Conservation (phyloP, 371 early-diverging fungal species). For the Mortierella sp. region DNA sequence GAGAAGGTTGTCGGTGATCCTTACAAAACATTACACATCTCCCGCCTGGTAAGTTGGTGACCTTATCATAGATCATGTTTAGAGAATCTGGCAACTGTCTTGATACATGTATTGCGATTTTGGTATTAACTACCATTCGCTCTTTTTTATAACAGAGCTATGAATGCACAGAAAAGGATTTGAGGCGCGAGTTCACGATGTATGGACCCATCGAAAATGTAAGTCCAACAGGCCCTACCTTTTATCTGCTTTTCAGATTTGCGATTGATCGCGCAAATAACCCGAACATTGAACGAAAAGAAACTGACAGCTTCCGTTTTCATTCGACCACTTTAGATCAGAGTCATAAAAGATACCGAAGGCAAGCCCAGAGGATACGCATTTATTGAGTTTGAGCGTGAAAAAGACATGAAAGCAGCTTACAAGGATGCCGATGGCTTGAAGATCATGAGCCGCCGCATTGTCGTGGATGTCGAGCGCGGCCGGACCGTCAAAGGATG, state of each 20-base stretch:
- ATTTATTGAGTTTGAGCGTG: constrained; percentile 95
- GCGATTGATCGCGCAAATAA: not conserved
- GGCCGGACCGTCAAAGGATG: constrained; percentile 97
- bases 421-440: constrained; percentile 93
- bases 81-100: not conserved
- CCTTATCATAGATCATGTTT: not conserved
- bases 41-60: constrained; percentile 74
- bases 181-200: constrained; percentile 85
- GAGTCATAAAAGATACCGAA: constrained; percentile 76
- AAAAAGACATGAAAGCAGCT: constrained; percentile 93
- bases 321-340: constrained; percentile 65
- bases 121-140: not conserved
- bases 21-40: constrained; percentile 93
- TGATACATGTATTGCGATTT: not conserved
- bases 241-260: not conserved
- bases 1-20: constrained; percentile 86
- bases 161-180: constrained; percentile 85
- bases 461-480: constrained; percentile 96
- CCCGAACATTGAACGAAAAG: no score
- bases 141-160: constrained; percentile 65
- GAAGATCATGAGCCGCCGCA: constrained; percentile 87
- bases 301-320: not conserved
- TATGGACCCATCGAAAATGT: constrained; percentile 90
- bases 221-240: constrained; percentile 28
- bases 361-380: constrained; percentile 93